Conservation (phyloP, 2,329 filamentous ascomycete species). For the Botryosphaeria dothidea region DNA sequence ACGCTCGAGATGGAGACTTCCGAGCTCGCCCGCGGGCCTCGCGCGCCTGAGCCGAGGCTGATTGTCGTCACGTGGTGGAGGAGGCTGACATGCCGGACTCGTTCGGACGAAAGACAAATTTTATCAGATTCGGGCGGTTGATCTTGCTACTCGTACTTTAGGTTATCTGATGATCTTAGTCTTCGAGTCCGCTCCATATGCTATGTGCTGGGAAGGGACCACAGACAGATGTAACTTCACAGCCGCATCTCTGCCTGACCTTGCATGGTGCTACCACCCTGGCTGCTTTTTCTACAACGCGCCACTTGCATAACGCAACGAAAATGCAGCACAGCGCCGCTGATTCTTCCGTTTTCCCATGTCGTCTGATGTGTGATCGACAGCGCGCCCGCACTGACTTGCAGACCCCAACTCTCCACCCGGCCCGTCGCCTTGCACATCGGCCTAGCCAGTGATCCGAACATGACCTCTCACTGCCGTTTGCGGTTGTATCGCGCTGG, state of each 20-base stretch:
- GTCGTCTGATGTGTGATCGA: background rate
- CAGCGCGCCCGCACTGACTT: background rate
- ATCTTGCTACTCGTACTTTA: background rate
- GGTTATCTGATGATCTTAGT: background rate
- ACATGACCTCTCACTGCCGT: background rate
- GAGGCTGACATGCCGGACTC: background rate
- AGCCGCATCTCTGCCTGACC: background rate
- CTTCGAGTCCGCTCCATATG: background rate
- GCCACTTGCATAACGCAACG: background rate
- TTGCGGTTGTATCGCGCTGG: background rate
- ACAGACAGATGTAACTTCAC: background rate
- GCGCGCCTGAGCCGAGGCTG: conserved; percentile 6
- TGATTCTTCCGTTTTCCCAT: background rate
- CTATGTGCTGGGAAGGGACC: too few relatives aligned
- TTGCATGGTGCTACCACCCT: background rate
- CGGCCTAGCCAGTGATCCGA: too few relatives aligned
- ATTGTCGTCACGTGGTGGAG: background rate
- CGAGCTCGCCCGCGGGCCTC: background rate
- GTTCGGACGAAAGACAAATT: background rate
- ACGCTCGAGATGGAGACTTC: background rate
- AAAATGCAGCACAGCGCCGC: background rate
- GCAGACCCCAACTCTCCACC: background rate
- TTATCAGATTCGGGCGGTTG: background rate
- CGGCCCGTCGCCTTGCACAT: background rate
- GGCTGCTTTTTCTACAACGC: background rate